Evolutionary conservation across 1,139 yeast species (phyloP).

Genomic region (Suhomyces panamericanus): DNA sequence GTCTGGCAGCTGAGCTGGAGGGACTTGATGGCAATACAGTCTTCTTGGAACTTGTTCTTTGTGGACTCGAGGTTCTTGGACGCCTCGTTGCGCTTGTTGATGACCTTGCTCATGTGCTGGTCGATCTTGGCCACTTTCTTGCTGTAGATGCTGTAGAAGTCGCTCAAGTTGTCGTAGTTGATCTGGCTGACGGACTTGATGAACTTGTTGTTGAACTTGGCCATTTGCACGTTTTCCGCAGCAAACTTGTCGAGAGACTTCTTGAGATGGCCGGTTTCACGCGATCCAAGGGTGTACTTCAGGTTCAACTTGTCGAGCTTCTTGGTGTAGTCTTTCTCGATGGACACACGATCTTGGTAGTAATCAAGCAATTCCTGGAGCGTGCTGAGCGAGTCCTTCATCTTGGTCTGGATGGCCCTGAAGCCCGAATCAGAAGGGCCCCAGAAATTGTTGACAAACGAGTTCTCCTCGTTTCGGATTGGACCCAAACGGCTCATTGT

Average conservation of each 20-base stretch:
- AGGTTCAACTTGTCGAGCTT: conserved; percentile 52
- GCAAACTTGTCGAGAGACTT: conserved; percentile 60
- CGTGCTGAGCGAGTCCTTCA: conserved; percentile 45
- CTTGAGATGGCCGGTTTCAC: conserved; percentile 61
- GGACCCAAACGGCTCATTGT: conserved; percentile 12
- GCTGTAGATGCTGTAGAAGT: conserved; percentile 32
- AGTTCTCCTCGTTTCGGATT: conserved; percentile 7
- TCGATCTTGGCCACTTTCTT: conserved; percentile 36
- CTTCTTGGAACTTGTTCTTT: conserved; percentile 58
- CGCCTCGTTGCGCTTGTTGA: conserved; percentile 27
- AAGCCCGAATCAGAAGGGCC: conserved; percentile 51
- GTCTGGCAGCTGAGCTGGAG: conserved; percentile 65
- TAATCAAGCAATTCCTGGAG: conserved; percentile 46
- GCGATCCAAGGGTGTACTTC: conserved; percentile 50
- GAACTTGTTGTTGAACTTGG: conserved; percentile 34
- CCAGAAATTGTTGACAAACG: conserved; percentile 55
- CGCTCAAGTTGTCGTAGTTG: conserved; percentile 36
- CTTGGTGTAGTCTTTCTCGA: conserved; percentile 74
- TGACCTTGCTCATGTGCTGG: conserved; percentile 40
- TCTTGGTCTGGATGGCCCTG: conserved; percentile 45
- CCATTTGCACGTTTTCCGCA: conserved; percentile 48
- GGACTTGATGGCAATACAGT: conserved; percentile 59
- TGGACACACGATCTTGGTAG: conserved; percentile 51
- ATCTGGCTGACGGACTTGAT: conserved; percentile 31
- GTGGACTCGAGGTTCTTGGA: conserved; percentile 39